These are phyloP conservation scores for Pichia cactophila DNA, from an alignment of 1,139 yeast species.

Conservation along the genomic window DNA sequence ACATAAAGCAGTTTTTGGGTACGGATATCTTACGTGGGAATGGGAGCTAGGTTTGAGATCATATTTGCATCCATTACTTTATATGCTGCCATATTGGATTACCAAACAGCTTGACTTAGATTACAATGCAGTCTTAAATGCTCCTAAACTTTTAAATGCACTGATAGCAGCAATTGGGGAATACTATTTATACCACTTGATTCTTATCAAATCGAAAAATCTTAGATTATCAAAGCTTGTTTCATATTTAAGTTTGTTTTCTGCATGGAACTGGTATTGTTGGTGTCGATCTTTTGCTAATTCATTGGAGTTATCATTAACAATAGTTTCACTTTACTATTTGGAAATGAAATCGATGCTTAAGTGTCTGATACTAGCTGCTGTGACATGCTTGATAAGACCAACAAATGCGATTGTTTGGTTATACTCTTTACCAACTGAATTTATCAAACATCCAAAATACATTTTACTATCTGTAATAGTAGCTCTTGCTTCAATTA, in stretches of 20 bases:
- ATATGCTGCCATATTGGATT: constrained; percentile 36
- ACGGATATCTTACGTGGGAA: constrained; percentile 92
- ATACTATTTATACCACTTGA: constrained; percentile 45
- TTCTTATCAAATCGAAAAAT: constrained; percentile 32
- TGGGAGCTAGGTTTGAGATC: constrained; percentile 76
- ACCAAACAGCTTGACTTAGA: constrained; percentile 27
- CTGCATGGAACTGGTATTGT: constrained; percentile 80
- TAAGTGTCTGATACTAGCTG: constrained; percentile 37
- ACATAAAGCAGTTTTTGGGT: constrained; percentile 62
- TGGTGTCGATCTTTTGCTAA: constrained; percentile 83
- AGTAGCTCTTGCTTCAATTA: constrained; percentile 24
- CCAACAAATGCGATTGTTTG: constrained; percentile 82
- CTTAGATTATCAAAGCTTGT: constrained; percentile 39
- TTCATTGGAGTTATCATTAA: constrained; percentile 67
- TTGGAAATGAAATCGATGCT: constrained; percentile 51
- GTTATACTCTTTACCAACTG: constrained; percentile 35
- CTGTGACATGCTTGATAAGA: constrained; percentile 57
- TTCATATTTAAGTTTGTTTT: constrained; percentile 48
- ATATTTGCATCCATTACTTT: constrained; percentile 70
- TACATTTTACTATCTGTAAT: constrained; percentile 24
- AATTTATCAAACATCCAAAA: constrained; percentile 4
- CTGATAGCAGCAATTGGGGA: constrained; percentile 70
- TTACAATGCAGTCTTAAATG: constrained; percentile 31
- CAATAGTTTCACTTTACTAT: constrained; percentile 57
- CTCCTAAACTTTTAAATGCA: constrained; percentile 69